A percentile compares a stretch with the other conserved stretches of the same genome.
These are phyloP conservation scores for Fusarium multiceps DNA, from an alignment of 2,329 filamentous ascomycete species.

Conservation along the genomic window DNA sequence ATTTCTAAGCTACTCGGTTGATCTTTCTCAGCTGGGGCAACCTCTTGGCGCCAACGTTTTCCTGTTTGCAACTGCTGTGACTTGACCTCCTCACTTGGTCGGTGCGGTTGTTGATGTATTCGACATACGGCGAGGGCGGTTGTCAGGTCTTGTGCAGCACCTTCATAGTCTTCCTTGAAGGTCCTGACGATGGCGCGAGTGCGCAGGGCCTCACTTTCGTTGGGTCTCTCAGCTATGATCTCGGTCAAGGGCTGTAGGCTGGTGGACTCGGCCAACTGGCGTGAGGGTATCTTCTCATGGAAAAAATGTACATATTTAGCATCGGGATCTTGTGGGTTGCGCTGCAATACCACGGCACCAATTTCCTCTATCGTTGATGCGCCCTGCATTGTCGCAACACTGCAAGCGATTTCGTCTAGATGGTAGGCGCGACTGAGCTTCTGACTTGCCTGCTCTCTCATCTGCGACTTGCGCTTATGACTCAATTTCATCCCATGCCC, in stretches of 20 bases:
- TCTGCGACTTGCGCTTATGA: slow-evolving; percentile 79
- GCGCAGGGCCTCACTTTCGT: slow-evolving; percentile 73
- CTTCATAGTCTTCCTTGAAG: slow-evolving; percentile 79
- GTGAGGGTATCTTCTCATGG: slow-evolving; percentile 86
- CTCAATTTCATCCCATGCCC: slow-evolving; percentile 75
- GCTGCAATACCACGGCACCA: slow-evolving; percentile 76
- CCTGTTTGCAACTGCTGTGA: slow-evolving; percentile 48
- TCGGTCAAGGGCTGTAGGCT: slow-evolving; percentile 73
- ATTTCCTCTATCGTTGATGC: slow-evolving; percentile 82
- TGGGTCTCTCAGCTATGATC: slow-evolving; percentile 72
- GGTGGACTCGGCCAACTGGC: slow-evolving; percentile 78
- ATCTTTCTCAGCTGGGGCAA: slow-evolving; percentile 54
- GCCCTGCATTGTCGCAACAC: slow-evolving; percentile 85
- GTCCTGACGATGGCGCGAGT: slow-evolving; percentile 80
- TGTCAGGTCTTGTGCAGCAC: slow-evolving; percentile 77
- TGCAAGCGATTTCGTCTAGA: slow-evolving; percentile 84
- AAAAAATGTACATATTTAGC: slow-evolving; percentile 94
- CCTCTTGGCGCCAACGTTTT: slow-evolving; percentile 48
- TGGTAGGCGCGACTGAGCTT: slow-evolving; percentile 82
- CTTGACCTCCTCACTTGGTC: slow-evolving; percentile 62
- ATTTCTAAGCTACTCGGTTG: slow-evolving; percentile 80
- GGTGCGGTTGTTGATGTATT: slow-evolving; percentile 65
- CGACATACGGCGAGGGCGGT: slow-evolving; percentile 69
- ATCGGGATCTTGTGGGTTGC: slow-evolving; percentile 74
- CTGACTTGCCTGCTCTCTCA: slow-evolving; percentile 83